A percentile compares a stretch with the other conserved stretches of the same genome.
Conservation (phyloP, 2,329 filamentous ascomycete genomes). For the Aspergillus proliferans region DNA sequence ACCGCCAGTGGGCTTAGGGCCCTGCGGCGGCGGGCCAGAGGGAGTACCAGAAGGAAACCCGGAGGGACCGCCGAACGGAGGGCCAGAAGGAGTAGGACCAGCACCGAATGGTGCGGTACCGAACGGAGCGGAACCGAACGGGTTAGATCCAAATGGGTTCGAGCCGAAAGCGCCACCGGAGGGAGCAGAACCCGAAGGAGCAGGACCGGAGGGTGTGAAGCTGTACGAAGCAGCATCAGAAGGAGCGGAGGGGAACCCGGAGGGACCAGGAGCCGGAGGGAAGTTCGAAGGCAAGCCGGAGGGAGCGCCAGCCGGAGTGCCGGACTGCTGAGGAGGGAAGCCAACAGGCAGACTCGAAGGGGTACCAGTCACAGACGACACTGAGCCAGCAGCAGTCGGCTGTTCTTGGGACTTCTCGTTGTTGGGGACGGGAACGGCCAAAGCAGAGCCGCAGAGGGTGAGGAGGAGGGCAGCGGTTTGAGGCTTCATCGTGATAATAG, state of each 20-base stretch:
- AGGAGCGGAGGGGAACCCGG: background rate
- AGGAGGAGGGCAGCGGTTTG: conserved; percentile 1
- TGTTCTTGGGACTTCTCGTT: background rate
- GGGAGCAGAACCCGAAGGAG: background rate
- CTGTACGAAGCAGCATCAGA: background rate
- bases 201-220: background rate
- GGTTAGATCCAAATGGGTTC: background rate
- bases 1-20: background rate
- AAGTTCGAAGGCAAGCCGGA: conserved; percentile 4
- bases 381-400: background rate
- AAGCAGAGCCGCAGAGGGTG: background rate
- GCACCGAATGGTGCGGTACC: background rate
- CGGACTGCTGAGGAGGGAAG: background rate
- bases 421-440: background rate
- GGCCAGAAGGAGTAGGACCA: background rate
- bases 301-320: conserved; percentile 3
- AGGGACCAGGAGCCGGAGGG: conserved; percentile 1
- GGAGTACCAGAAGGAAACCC: background rate
- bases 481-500: background rate
- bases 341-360: background rate
- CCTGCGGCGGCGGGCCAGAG: background rate
- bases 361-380: background rate
- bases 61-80: background rate
- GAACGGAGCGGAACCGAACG: background rate
- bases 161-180: no score